Percentiles rank a stretch among this genome's conserved stretches.
phyloP scores from a whole-genome alignment of 140 eudicot species.

The Flaveria floridana region DNA sequence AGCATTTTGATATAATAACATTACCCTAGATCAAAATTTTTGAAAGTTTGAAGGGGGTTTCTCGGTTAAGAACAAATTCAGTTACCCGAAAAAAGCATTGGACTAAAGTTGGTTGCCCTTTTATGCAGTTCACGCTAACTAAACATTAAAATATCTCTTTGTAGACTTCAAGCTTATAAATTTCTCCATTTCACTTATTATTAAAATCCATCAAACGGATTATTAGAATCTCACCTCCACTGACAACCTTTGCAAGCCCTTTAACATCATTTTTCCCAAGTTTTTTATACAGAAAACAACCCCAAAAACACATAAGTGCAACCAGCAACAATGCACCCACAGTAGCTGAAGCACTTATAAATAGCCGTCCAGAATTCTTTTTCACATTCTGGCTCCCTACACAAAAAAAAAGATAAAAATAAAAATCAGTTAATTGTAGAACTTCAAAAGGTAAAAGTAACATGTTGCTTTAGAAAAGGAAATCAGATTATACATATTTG shows the following conservation, averaged over 20 bases:
- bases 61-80: background rate
- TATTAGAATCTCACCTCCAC: slow-evolving; percentile 56
- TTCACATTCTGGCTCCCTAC: slow-evolving; percentile 45
- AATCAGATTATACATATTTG: background rate
- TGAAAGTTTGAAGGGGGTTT: background rate
- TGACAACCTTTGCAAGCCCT: slow-evolving; percentile 72
- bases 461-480: background rate
- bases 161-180: slow-evolving; percentile 7
- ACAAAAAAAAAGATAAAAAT: background rate
- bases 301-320: slow-evolving; percentile 99
- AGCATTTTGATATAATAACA: background rate
- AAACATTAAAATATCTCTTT: slow-evolving; percentile 1
- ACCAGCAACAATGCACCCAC: slow-evolving; percentile 85
- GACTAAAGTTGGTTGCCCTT: background rate
- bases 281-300: slow-evolving; percentile 86
- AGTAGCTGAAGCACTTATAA: slow-evolving; percentile 80
- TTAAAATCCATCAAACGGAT: slow-evolving; percentile 12
- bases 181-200: background rate
- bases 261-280: slow-evolving; percentile 70
- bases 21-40: background rate
- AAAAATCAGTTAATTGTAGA: background rate
- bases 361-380: slow-evolving; percentile 71
- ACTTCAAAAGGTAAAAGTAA: background rate
- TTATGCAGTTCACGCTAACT: background rate
- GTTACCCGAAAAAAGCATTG: background rate